Base-by-base conservation (phyloP, 768 basidiomycete genomes). In the Auriscalpium vulgare region DNA sequence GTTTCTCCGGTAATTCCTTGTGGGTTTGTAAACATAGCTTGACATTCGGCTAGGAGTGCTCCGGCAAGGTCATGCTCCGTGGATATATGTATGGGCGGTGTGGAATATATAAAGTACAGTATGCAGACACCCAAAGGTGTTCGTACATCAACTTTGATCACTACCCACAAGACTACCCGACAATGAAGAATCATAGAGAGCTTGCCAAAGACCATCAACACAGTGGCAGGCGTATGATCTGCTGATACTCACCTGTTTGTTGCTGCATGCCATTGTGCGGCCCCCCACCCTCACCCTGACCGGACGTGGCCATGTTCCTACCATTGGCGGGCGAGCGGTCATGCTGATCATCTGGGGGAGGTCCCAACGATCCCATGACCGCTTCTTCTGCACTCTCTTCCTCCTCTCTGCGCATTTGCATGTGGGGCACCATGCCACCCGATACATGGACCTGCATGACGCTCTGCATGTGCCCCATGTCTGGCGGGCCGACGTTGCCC, bases 301-400 rank as follows among this genome's bases (percentile, higher is more conserved):
- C 56, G 3, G 59, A 54, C 35, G 44, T 49, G 29, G 51, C 17
- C 17, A 60, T 54, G 17, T 37, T 43, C n/a, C 45, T 49, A 10
- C 59, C 47, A 45, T 54, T 40, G 10, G 45, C 38, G 1, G 37
- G 8, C 34, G 58, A 56, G 23, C 46, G 57, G 44, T 59, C 47
- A 35, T 57, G 52, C 40, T 60, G 59, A 53, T 61, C 62, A 14
- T 64, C 63, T 53, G 59, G 63, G 47, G 63, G 62, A 29, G 68
- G 68, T 46, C 64, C 64, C 21, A 63, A 57, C 8, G 68, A 65
- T 40, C 66, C 67, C 59, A 70, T 66, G 43, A 66, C 61, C 29
- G 65, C 59, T 50, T 59, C 59, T 55, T 63, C 62, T 43, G 56
- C 56, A 40, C 47, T 55, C 49, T 58, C 59, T 44, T 54, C 59